A percentile compares a stretch with the other conserved stretches of the same genome.
These are phyloP conservation scores for Arthrobotrys sinensis DNA, from an alignment of 2,329 filamentous ascomycete genomes.

Conservation along the genomic window DNA sequence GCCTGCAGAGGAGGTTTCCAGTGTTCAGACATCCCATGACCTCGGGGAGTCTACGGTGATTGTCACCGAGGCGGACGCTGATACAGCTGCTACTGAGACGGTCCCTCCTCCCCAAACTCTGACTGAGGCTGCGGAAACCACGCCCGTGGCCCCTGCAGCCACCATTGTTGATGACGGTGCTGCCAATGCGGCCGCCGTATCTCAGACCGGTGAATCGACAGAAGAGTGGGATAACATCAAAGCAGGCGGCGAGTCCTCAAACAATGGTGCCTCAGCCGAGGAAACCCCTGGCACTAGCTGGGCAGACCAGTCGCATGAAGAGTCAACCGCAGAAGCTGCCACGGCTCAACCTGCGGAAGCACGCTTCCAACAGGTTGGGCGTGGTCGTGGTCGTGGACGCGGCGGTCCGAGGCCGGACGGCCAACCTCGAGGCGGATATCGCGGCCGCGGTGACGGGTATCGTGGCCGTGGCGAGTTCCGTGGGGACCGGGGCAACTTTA, in stretches of 20 bases:
- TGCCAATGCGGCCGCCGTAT: conserved; percentile 47
- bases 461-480: conserved; percentile 68
- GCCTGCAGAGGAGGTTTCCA: conserved; percentile 68
- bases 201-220: conserved; percentile 20
- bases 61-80: conserved; percentile 64
- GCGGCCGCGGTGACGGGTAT: conserved; percentile 67
- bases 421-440: conserved; percentile 64
- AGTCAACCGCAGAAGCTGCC: conserved; percentile 45
- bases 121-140: conserved; percentile 26
- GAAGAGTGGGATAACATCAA: conserved; percentile 60
- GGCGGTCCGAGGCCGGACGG: conserved; percentile 68
- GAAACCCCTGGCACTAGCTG: conserved; percentile 45
- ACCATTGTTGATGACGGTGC: conserved; percentile 56
- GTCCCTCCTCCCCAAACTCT: conserved; percentile 44
- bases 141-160: conserved; percentile 27
- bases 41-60: conserved; percentile 65
- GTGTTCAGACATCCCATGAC: conserved; percentile 59
- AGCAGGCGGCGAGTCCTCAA: conserved; percentile 54
- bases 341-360: conserved; percentile 50
- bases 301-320: conserved; percentile 60
- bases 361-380: conserved; percentile 62
- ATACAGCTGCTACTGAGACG: conserved; percentile 22
- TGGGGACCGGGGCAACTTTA: conserved; percentile 50
- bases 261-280: conserved; percentile 60
- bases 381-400: conserved; percentile 67